phyloP scores from a whole-genome alignment of 1,284 basidiomycete species.

The Hypsizygus ulmarius region DNA sequence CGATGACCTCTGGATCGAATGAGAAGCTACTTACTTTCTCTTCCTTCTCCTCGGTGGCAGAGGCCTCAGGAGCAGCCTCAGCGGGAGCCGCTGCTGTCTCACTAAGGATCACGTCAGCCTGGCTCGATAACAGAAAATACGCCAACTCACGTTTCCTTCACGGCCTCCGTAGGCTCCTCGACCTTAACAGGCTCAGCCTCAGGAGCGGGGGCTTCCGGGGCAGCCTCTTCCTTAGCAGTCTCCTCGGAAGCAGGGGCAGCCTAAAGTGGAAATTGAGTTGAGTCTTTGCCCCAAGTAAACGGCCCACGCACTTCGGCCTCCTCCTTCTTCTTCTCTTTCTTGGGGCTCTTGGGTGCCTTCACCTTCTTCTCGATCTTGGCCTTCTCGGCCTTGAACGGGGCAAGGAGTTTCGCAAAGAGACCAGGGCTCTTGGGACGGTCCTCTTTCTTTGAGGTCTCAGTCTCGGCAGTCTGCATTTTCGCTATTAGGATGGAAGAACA shows the following conservation, averaged over 20 bases:
- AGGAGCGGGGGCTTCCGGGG: conserved; percentile 26
- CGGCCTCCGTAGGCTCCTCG: conserved; percentile 37
- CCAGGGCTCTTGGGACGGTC: conserved; percentile 76
- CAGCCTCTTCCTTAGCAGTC: conserved; percentile 41
- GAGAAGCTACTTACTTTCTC: conserved; percentile 49
- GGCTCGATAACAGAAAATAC: conserved; percentile 4
- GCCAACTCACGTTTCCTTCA: conserved; percentile 33
- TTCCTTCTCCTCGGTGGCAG: conserved; percentile 49
- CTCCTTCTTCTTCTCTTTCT: conserved; percentile 72
- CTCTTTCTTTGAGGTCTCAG: conserved; percentile 61
- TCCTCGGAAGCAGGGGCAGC: conserved; percentile 40
- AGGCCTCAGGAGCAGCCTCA: conserved; percentile 32
- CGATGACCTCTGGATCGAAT: neutral
- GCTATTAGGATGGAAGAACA: conserved; percentile 7
- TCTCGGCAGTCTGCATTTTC: conserved; percentile 33
- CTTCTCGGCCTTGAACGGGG: conserved; percentile 70
- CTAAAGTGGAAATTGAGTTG: conserved; percentile 21
- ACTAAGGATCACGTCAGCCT: conserved; percentile 16
- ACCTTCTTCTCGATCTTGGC: conserved; percentile 67
- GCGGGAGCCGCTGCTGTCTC: conserved; percentile 27
- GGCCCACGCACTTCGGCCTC: conserved; percentile 34
- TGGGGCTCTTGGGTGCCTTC: conserved; percentile 60
- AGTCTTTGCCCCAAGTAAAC: conserved; percentile 3
- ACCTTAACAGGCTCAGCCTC: conserved; percentile 53
- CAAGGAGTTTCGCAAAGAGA: conserved; percentile 67